These are phyloP conservation scores for Polygonum maritimum DNA, from an alignment of 148 eudicot genomes.

Conservation along the genomic window DNA sequence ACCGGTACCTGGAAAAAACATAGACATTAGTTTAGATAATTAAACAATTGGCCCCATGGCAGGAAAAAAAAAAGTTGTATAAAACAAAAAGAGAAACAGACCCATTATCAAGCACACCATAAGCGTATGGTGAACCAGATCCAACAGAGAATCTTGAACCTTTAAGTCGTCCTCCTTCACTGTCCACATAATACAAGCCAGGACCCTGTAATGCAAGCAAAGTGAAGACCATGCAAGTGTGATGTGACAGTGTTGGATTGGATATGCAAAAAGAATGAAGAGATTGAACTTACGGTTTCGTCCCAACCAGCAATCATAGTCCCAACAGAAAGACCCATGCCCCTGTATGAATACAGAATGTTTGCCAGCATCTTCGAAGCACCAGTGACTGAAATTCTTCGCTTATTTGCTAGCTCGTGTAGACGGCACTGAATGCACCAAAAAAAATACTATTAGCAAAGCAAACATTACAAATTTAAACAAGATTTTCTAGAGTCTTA, in stretches of 20 bases:
- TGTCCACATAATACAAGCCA: constrained; percentile 93
- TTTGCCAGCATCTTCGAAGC: constrained; percentile 96
- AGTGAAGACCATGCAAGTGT: not conserved
- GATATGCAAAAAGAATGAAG: not conserved
- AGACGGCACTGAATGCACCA: constrained; percentile 55
- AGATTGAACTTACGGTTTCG: constrained; percentile 55
- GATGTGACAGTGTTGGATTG: not conserved
- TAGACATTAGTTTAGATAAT: not conserved
- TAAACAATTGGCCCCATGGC: not conserved
- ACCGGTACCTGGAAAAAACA: constrained; percentile 37
- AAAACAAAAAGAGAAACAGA: constrained; percentile 17
- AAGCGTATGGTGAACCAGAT: constrained; percentile 99
- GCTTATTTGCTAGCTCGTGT: constrained; percentile 92
- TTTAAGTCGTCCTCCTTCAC: constrained; percentile 98
- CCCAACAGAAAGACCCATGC: constrained; percentile 98
- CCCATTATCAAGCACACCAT: constrained; percentile 97
- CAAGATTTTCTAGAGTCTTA: not conserved
- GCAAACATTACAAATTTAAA: not conserved
- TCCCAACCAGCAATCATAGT: constrained; percentile 99
- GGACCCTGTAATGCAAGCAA: constrained; percentile 60
- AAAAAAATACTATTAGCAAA: not conserved
- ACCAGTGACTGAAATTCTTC: constrained; percentile 94
- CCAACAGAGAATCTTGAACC: constrained; percentile 94
- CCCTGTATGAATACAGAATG: constrained; percentile 81
- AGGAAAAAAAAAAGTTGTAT: not conserved